Evolutionary conservation across 2,329 filamentous ascomycete genomes (phyloP).

Genomic region (Fusarium mundagurra): DNA sequence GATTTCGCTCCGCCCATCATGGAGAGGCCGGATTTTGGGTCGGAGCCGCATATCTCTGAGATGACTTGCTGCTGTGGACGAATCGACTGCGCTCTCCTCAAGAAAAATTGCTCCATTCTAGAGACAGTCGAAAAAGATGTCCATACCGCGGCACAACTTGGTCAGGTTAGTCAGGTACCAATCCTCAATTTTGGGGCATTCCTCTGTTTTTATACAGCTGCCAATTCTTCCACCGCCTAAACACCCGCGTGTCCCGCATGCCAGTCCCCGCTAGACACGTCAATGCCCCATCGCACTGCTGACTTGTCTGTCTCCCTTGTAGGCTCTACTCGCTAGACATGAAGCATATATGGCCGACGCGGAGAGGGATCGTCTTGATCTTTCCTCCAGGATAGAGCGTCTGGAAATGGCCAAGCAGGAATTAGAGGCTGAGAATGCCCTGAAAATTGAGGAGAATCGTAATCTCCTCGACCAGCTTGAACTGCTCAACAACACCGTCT

Average conservation of each 20-base stretch:
- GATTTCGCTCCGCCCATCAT: conserved; percentile 30
- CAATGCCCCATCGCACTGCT: conserved; percentile 60
- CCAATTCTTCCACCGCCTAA: conserved; percentile 12
- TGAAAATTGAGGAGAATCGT: conserved; percentile 84
- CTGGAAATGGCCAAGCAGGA: conserved; percentile 79
- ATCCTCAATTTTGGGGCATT: conserved; percentile 40
- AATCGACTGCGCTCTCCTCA: conserved; percentile 79
- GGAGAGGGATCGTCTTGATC: conserved; percentile 81
- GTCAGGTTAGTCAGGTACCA: conserved; percentile 77
- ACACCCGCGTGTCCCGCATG: conserved; percentile 32
- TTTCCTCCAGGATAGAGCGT: conserved; percentile 76
- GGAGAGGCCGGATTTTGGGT: conserved; percentile 39
- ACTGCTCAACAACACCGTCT: conserved; percentile 78
- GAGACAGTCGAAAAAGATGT: conserved; percentile 89
- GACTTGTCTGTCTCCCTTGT: conserved; percentile 66
- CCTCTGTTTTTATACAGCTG: conserved; percentile 18
- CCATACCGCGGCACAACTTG: conserved; percentile 83
- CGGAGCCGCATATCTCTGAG: conserved; percentile 44
- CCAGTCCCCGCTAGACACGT: conserved; percentile 33
- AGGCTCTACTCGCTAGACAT: conserved; percentile 92
- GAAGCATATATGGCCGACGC: conserved; percentile 94
- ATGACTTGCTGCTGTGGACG: conserved; percentile 87
- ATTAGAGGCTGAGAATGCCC: conserved; percentile 80
- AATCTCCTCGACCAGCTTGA: conserved; percentile 86
- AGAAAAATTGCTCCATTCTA: conserved; percentile 81